Evolutionary conservation across 306 rosid species (phyloP).

Genomic region (Vigna angularis): DNA sequence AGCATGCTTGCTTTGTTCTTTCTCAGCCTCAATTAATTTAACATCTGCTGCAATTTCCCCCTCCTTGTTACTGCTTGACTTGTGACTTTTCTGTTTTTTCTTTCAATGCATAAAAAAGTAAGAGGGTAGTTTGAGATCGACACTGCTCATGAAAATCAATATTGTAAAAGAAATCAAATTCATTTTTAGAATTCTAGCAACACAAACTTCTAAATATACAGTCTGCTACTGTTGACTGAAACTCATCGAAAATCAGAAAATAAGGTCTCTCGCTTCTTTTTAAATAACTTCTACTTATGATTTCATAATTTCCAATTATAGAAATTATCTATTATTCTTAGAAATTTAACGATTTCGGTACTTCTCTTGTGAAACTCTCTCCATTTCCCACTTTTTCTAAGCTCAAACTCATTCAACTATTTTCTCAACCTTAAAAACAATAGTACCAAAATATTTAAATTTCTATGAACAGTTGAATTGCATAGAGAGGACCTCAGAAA

Average conservation of each 20-base stretch:
- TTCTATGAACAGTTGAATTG: neutral
- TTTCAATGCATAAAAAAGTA: neutral
- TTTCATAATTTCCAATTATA: neutral
- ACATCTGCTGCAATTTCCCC: slow-evolving; percentile 45
- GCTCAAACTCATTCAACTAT: neutral
- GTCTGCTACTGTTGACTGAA: too few relatives aligned
- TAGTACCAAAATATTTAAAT: neutral
- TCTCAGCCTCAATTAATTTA: slow-evolving; percentile 54
- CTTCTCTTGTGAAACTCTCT: neutral
- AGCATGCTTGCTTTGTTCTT: slow-evolving; percentile 71
- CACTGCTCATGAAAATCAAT: slow-evolving; percentile 5
- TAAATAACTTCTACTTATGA: neutral
- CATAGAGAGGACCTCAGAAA: neutral
- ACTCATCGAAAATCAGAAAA: too few relatives aligned
- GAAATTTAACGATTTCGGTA: neutral
- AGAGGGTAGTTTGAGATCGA: slow-evolving; percentile 20
- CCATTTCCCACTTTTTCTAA: neutral
- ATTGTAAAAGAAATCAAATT: neutral
- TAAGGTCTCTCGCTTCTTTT: neutral
- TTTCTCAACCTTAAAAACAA: too few relatives aligned
- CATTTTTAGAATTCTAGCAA: neutral
- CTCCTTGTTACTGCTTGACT: slow-evolving; percentile 56
- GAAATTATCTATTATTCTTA: neutral
- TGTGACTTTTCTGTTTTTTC: slow-evolving; percentile 51
- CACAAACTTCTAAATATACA: neutral